Conservation (phyloP, 2,329 filamentous ascomycete genomes). For the Sclerotinia glacialis region DNA sequence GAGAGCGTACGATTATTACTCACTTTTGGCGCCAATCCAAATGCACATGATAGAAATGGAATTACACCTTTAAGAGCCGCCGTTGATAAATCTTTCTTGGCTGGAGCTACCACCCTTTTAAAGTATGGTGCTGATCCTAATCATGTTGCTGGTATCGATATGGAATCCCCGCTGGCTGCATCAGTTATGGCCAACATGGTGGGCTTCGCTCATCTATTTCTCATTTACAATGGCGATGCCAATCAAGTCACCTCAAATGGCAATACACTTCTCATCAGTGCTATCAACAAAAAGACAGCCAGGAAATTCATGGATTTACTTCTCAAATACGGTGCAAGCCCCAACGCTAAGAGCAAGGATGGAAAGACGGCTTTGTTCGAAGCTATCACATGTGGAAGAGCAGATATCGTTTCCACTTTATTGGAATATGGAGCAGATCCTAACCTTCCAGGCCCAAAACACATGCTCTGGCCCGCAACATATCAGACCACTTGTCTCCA, state of each 20-base stretch:
- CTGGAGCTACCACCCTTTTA: slow-evolving; percentile 57
- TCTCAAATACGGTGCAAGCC: slow-evolving; percentile 57
- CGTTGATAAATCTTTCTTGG: slow-evolving; percentile 53
- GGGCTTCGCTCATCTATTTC: slow-evolving; percentile 56
- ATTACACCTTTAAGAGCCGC: slow-evolving; percentile 52
- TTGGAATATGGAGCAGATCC: slow-evolving; percentile 61
- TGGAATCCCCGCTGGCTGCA: slow-evolving; percentile 54
- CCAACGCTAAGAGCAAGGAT: slow-evolving; percentile 57
- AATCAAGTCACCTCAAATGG: slow-evolving; percentile 54
- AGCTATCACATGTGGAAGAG: slow-evolving; percentile 55
- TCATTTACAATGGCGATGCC: slow-evolving; percentile 60
- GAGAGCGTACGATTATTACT: slow-evolving; percentile 56
- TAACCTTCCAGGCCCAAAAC: slow-evolving; percentile 66
- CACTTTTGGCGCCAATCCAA: slow-evolving; percentile 57
- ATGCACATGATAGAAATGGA: slow-evolving; percentile 49
- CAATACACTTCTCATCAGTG: slow-evolving; percentile 58
- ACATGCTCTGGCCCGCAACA: slow-evolving; percentile 64
- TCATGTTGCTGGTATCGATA: slow-evolving; percentile 48
- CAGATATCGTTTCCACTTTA: slow-evolving; percentile 54
- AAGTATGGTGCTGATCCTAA: slow-evolving; percentile 64
- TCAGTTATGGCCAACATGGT: slow-evolving; percentile 52
- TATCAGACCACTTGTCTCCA: slow-evolving; percentile 58
- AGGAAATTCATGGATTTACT: slow-evolving; percentile 56
- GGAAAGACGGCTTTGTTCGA: slow-evolving; percentile 64
- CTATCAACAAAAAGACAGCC: slow-evolving; percentile 58